Conservation (phyloP, 2,329 filamentous ascomycete species). For the Fusarium zealandicum region DNA sequence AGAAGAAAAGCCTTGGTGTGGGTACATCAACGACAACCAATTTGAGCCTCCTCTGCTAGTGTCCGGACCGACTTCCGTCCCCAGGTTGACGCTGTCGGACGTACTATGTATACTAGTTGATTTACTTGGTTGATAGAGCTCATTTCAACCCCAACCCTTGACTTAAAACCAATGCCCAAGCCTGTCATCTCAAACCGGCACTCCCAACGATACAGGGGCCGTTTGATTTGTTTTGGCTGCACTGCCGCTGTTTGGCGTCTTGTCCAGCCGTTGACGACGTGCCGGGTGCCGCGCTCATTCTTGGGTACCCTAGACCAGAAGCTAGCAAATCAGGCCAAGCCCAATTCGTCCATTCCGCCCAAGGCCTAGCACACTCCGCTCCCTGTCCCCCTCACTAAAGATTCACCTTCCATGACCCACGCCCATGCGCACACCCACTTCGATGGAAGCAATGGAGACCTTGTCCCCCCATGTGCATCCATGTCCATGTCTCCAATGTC, state of each 20-base stretch:
- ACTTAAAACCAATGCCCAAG: slow-evolving; percentile 14
- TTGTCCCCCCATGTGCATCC: slow-evolving; percentile 12
- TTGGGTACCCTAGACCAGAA: slow-evolving; percentile 21
- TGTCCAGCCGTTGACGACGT: slow-evolving; percentile 6
- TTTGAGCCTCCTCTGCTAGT: slow-evolving; percentile 7
- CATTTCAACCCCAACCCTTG: slow-evolving; percentile 6
- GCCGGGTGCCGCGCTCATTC: slow-evolving; percentile 19
- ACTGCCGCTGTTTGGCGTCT: slow-evolving; percentile 11
- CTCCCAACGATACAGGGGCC: slow-evolving; percentile 8
- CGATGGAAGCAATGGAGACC: slow-evolving; percentile 31
- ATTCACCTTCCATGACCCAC: slow-evolving; percentile 1
- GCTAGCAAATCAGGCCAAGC: slow-evolving; percentile 11
- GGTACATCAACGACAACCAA: slow-evolving; percentile 4
- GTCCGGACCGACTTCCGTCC: neutral
- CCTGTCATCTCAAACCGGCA: slow-evolving; percentile 15
- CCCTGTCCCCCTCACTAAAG: slow-evolving; percentile 5
- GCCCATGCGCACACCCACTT: slow-evolving; percentile 19
- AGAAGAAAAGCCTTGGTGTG: slow-evolving; percentile 6
- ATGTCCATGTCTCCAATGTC: slow-evolving; percentile 2
- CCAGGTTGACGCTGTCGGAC: neutral
- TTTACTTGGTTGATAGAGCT: slow-evolving; percentile 9
- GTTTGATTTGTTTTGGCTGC: slow-evolving; percentile 26
- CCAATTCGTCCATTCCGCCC: too few relatives aligned
- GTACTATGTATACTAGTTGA: neutral
- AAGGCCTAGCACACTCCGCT: too few relatives aligned